Evolutionary conservation across 148 eudicot genomes (phyloP), one percentile per base, ranked within the genome.

Genomic region (Silene uniflora): DNA sequence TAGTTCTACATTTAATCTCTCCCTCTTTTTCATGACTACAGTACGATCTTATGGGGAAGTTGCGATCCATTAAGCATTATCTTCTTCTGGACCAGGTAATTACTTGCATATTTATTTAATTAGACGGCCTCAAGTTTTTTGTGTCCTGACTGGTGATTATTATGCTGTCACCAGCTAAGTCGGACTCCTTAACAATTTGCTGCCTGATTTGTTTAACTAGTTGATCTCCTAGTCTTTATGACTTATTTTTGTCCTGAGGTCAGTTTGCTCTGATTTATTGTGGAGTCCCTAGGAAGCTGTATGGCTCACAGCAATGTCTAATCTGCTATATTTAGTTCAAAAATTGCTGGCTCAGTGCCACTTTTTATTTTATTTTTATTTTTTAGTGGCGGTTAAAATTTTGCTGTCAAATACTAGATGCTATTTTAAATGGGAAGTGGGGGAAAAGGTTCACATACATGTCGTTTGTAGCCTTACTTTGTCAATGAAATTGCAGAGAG

Each of bases 21-120:
- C 11, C 47, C 42, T 29, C 46, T 73, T 49, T 6, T 25, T 78
- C 10, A 16, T 77, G 66, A 68, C 10, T 73, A 77, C 80, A 90
- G 98, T 94, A 90, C 82, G 96, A 91, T 87, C 86, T 94, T 46
- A 83, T 88, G 87, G 93, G 96, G 47, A 94, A 94, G 85, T 88
- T 94, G 87, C 88, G 89, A 72, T 91, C 98, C 32, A 89, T 94
- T 69, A 94, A 94, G 81, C 98, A 91, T 81, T 91, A 94, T 84
- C 93, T 94, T 76, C 97, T 94, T 79, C 96, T 94, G 61, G 98
- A 94, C 83, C 98, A 94, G 98, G 98, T 94, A 87, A 19, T 70
- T 29, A 75, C 54, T 69, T 72, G 27, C 25, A 54, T 62, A 23
- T 13, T 21, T 39, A 62, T 44, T 58, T 60, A 5, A 7, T 59